Evolutionary conservation across 345 rosid species (phyloP).

Genomic region (Draba incana): DNA sequence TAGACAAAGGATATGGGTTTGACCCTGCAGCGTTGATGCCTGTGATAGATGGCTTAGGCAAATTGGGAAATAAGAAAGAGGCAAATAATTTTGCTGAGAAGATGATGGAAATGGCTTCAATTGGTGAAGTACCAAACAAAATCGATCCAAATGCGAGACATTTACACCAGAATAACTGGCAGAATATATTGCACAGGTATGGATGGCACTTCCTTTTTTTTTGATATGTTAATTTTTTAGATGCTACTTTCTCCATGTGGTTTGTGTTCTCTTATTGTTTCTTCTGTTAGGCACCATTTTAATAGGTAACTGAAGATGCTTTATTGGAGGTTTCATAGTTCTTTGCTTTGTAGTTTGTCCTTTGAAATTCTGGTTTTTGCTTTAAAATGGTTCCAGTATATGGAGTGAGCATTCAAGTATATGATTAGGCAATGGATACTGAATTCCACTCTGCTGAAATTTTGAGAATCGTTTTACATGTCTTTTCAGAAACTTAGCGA

Average conservation of each 20-base stretch:
- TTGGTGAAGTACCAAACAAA: constrained; percentile 50
- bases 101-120: constrained; percentile 87
- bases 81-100: constrained; percentile 78
- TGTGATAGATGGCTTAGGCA: constrained; percentile 77
- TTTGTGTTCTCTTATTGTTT: background rate
- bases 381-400: background rate
- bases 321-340: constrained; percentile 3
- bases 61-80: constrained; percentile 66
- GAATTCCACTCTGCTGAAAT: background rate
- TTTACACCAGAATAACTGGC: constrained; percentile 55
- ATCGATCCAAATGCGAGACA: constrained; percentile 40
- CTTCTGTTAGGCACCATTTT: background rate
- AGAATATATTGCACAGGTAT: constrained; percentile 72
- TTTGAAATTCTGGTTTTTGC: constrained; percentile 22
- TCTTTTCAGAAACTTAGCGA: constrained; percentile 3
- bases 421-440: constrained; percentile 6
- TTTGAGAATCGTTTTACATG: background rate
- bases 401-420: constrained; percentile 14
- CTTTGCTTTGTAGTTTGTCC: constrained; percentile 10
- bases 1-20: constrained; percentile 65
- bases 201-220: constrained; percentile 8
- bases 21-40: constrained; percentile 93
- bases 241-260: background rate
- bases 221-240: background rate
- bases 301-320: constrained; percentile 7